Evolutionary conservation across 2,329 filamentous ascomycete species (phyloP), one percentile per base, ranked within the genome.

Genomic region (Mycosphaerella sp.): DNA sequence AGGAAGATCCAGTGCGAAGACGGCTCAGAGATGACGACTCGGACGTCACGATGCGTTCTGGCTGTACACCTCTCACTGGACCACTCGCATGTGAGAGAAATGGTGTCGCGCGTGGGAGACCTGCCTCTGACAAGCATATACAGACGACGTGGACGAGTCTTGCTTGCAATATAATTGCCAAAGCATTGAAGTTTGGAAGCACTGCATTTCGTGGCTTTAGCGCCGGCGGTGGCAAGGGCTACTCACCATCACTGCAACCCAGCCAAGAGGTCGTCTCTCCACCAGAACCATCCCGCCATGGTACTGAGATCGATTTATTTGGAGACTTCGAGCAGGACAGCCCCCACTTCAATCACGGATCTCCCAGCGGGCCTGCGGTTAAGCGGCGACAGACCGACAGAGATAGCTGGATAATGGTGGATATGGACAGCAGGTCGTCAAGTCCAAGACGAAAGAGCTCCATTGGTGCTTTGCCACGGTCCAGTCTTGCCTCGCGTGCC

Each of bases 141-240:
- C 53, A 57, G 45, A 60, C 58, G 49, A 59, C 53, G 46, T 86
- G 82, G 84, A 78, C 80, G 31, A 74, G 74, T 14, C 71, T 80
- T 46, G 79, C 86, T 4, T 73, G 88, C 32, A 79, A 74, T 40
- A 77, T 86, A 0, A 77, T 88, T 6, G 87, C 88, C 14, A 92
- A 85, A 65, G 83, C 95, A 0, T 90, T 89, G 80, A 81, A 90
- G 62, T 93, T 95, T 64, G 95, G 91, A 74, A 82, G 75, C 3
- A 74, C 68, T 23, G 81, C 86, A 0, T 95, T 96, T 66, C 80
- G 80, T 51, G 91, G 91, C 0, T 96, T 96, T 69, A 84, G 91
- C 58, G 89, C 91, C 10, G 92, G 91, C 6, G 89, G 86, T 2
- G 92, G 91, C 7, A 77, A 76, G 56, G 83, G 82, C 26, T 95